phyloP scores from a whole-genome alignment of 2,329 filamentous ascomycete genomes.

The Alternaria postmessia region DNA sequence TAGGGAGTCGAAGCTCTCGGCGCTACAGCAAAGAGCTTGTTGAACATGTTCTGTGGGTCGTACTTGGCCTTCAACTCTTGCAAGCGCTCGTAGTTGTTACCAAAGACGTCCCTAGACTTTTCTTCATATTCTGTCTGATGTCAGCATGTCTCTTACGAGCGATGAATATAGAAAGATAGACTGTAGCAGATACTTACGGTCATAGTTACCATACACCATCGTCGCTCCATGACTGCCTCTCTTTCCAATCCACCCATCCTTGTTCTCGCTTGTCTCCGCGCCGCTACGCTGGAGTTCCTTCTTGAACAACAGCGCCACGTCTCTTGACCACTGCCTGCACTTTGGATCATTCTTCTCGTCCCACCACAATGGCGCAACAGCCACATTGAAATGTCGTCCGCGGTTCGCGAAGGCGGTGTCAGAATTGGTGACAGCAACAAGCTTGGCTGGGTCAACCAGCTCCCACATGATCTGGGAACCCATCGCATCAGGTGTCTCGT shows the following conservation, averaged over 20 bases:
- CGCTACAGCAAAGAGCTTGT: constrained; percentile 9
- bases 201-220: constrained; percentile 18
- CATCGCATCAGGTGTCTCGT: constrained; percentile 3
- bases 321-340: constrained; percentile 15
- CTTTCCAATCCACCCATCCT: constrained; percentile 15
- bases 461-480: constrained; percentile 16
- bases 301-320: constrained; percentile 15
- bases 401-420: constrained; percentile 15
- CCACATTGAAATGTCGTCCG: constrained; percentile 14
- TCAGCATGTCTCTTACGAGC: background rate
- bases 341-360: constrained; percentile 7
- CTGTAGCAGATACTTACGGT: constrained; percentile 6
- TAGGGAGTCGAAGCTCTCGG: background rate
- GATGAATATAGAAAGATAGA: too few species aligned
- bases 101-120: constrained; percentile 13
- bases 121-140: constrained; percentile 14
- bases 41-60: constrained; percentile 13
- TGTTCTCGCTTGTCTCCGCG: constrained; percentile 6
- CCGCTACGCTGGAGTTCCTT: constrained; percentile 9
- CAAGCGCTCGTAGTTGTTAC: constrained; percentile 12
- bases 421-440: constrained; percentile 13
- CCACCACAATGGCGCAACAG: constrained; percentile 11
- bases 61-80: constrained; percentile 19
- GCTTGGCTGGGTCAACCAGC: constrained; percentile 10
- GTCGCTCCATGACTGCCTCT: constrained; percentile 13